These are phyloP conservation scores for Diddensiella santjacobensis DNA, from an alignment of 805 yeast genomes.

Conservation along the genomic window DNA sequence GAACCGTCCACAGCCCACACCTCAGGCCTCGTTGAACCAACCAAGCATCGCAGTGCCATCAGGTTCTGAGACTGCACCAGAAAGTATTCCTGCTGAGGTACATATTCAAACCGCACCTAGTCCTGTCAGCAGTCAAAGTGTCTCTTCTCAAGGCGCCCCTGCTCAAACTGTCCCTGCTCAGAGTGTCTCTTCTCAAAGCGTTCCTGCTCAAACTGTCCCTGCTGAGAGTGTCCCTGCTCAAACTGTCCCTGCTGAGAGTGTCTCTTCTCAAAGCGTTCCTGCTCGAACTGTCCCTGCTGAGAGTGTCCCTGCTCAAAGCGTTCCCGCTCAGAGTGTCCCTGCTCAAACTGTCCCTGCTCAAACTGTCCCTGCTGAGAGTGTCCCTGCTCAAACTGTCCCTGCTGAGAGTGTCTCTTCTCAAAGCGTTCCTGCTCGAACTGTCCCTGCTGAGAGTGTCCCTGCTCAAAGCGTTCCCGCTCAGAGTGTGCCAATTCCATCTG, in stretches of 20 bases:
- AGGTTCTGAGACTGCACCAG: not conserved
- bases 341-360: no score
- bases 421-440: no score
- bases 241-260: no score
- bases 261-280: no score
- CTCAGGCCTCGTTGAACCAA: not conserved
- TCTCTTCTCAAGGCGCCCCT: constrained; percentile 5
- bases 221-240: constrained; percentile 19
- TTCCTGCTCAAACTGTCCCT: constrained; percentile 32
- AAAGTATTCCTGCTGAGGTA: not conserved
- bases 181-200: constrained; percentile 22
- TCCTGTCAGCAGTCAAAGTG: constrained; percentile 77
- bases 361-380: constrained; percentile 4
- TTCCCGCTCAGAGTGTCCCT: no score
- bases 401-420: constrained; percentile 17
- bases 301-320: no score
- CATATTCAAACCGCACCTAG: constrained; percentile 45
- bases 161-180: constrained; percentile 3
- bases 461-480: no score
- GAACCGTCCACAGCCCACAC: not conserved
- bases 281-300: no score
- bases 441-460: constrained; percentile 25
- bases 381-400: constrained; percentile 4
- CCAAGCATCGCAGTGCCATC: not conserved
- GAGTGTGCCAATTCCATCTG: no score